A percentile compares a stretch with the other conserved stretches of the same genome.
Evolutionary conservation across 805 yeast genomes (phyloP).

Genomic region (Barnettozyma sp.): DNA sequence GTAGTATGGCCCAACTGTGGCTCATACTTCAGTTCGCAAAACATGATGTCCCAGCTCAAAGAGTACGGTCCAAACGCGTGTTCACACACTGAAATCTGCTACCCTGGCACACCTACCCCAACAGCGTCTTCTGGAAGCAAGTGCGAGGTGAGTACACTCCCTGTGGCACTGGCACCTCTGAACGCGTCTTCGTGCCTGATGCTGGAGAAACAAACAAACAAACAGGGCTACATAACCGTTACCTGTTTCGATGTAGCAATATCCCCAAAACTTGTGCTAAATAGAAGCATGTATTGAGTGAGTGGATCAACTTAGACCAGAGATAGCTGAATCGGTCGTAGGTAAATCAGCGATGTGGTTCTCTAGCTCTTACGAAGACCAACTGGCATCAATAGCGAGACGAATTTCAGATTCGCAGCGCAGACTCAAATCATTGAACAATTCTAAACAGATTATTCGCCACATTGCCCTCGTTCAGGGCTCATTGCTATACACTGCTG

Average conservation of each 20-base stretch:
- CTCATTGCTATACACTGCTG: slow-evolving; percentile 5
- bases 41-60: no score
- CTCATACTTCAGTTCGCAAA: slow-evolving; percentile 1
- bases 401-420: slow-evolving; percentile 29
- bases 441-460: slow-evolving; percentile 5
- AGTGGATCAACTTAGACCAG: no score
- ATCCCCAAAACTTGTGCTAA: no score
- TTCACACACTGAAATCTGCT: not conserved
- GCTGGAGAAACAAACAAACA: not conserved
- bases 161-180: no score
- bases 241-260: no score
- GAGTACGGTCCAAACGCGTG: not conserved
- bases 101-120: no score
- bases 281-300: no score
- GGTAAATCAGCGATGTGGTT: slow-evolving; percentile 1
- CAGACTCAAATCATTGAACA: slow-evolving; percentile 17
- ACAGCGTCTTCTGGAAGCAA: not conserved
- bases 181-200: no score
- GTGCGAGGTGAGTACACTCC: not conserved
- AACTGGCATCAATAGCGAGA: slow-evolving; percentile 32
- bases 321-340: not conserved
- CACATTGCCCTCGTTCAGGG: slow-evolving; percentile 13
- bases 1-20: slow-evolving; percentile 2
- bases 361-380: slow-evolving; percentile 28
- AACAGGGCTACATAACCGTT: no score